Percentiles rank a stretch among this genome's conserved stretches.
Conservation (phyloP, 495 filamentous ascomycete genomes). For the Neurospora sp. region DNA sequence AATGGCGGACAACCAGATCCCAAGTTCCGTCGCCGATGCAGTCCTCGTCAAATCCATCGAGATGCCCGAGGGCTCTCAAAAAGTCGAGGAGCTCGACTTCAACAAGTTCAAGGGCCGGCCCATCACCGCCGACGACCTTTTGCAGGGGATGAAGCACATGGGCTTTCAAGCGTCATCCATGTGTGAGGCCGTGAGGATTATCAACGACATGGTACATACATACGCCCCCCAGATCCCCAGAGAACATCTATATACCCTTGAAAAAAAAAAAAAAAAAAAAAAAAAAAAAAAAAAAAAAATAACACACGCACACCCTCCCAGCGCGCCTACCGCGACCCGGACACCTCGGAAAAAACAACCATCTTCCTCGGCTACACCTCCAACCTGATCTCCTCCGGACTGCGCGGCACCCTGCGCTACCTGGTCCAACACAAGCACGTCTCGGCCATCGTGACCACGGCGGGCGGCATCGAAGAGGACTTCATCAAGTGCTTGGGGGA, state of each 20-base stretch:
- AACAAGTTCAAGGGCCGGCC: conserved; percentile 60
- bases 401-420: conserved; percentile 84
- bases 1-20: conserved; percentile 36
- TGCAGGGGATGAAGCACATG: conserved; percentile 72
- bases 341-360: conserved; percentile 64
- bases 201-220: conserved; percentile 81
- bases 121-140: conserved; percentile 76
- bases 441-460: conserved; percentile 86
- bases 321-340: conserved; percentile 66
- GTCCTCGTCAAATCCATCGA: conserved; percentile 84
- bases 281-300: background rate
- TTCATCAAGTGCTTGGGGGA: conserved; percentile 94
- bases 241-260: background rate
- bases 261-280: background rate
- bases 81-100: conserved; percentile 85
- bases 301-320: conserved; percentile 19
- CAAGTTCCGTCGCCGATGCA: conserved; percentile 63
- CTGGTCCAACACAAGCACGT: conserved; percentile 86
- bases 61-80: conserved; percentile 59
- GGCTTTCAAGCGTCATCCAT: conserved; percentile 89
- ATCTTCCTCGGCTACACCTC: conserved; percentile 97
- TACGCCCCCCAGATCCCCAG: background rate
- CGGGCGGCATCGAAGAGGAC: conserved; percentile 95
- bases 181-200: conserved; percentile 71
- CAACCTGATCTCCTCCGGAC: conserved; percentile 91